A percentile compares a stretch with the other conserved stretches of the same genome.
These are phyloP conservation scores for Hyphopichia wangnamkhiaoensis DNA, from an alignment of 1,139 yeast species.

Conservation along the genomic window DNA sequence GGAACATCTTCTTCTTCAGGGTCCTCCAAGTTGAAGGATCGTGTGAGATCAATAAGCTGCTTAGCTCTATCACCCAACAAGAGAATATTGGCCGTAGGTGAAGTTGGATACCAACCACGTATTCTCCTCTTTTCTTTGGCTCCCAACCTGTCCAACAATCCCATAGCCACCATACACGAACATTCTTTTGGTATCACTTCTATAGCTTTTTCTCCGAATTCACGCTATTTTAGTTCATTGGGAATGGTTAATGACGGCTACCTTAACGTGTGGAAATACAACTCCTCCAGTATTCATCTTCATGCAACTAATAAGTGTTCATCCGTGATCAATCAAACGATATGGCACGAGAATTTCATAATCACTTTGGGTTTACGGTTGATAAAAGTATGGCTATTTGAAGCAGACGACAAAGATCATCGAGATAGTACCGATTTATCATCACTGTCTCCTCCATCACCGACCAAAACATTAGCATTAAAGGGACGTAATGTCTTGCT, in stretches of 20 bases:
- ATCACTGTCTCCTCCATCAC: slow-evolving; percentile 8
- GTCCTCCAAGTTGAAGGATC: slow-evolving; percentile 40
- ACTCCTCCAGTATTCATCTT: slow-evolving; percentile 17
- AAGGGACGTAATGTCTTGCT: slow-evolving; percentile 61
- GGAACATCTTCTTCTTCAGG: slow-evolving; percentile 14
- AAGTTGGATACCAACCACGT: slow-evolving; percentile 65
- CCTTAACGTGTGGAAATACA: slow-evolving; percentile 55
- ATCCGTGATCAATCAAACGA: slow-evolving; percentile 51
- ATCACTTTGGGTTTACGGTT: slow-evolving; percentile 60
- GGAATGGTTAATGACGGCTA: slow-evolving; percentile 69
- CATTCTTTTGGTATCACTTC: slow-evolving; percentile 64
- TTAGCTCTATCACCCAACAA: slow-evolving; percentile 57
- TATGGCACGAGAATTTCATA: slow-evolving; percentile 56
- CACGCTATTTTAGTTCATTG: slow-evolving; percentile 54
- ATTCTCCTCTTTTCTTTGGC: slow-evolving; percentile 61
- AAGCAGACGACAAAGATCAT: slow-evolving; percentile 15
- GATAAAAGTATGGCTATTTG: slow-evolving; percentile 59
- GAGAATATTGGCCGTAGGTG: slow-evolving; percentile 62
- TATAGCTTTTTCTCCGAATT: slow-evolving; percentile 60
- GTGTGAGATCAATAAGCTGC: slow-evolving; percentile 55
- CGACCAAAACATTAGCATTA: slow-evolving; percentile 29
- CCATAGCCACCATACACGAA: slow-evolving; percentile 55
- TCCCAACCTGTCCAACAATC: slow-evolving; percentile 42
- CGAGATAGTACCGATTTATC: too few relatives aligned
- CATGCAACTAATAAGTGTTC: slow-evolving; percentile 62